Evolutionary conservation across 768 basidiomycete species (phyloP).

Genomic region (Collybiopsis luxurians): DNA sequence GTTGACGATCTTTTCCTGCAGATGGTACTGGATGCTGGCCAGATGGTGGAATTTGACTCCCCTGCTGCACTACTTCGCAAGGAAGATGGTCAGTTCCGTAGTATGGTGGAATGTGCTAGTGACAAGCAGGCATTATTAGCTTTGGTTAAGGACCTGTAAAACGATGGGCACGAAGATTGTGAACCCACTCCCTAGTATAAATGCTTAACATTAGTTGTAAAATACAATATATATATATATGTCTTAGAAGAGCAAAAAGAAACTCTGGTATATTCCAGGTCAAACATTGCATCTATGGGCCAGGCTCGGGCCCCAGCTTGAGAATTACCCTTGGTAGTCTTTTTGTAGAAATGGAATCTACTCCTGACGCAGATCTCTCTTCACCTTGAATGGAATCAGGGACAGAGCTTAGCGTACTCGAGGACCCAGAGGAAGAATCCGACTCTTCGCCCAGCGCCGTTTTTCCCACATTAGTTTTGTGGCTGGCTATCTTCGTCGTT

Average conservation of each 20-base stretch:
- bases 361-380: background rate
- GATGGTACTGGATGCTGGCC: slow-evolving; percentile 20
- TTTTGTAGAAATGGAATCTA: slow-evolving; percentile 21
- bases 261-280: too few relatives aligned
- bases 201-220: too few relatives aligned
- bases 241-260: too few relatives aligned
- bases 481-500: background rate
- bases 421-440: background rate
- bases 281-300: too few relatives aligned
- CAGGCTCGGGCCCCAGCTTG: slow-evolving; percentile 44
- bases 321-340: slow-evolving; percentile 55
- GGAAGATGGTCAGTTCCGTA: background rate
- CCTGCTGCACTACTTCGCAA: background rate
- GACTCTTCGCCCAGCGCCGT: background rate
- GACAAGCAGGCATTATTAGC: slow-evolving; percentile 1
- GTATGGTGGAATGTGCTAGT: background rate
- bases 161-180: too few relatives aligned
- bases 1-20: slow-evolving; percentile 9
- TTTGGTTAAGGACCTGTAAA: slow-evolving; percentile 11
- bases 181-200: too few relatives aligned
- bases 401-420: background rate
- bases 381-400: background rate
- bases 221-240: too few relatives aligned
- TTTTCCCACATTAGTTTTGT: background rate
- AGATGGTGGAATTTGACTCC: slow-evolving; percentile 23